A percentile compares a stretch with the other conserved stretches of the same genome.
phyloP scores from a whole-genome alignment of 2,329 filamentous ascomycete genomes.

The Hypoxylon sp. region DNA sequence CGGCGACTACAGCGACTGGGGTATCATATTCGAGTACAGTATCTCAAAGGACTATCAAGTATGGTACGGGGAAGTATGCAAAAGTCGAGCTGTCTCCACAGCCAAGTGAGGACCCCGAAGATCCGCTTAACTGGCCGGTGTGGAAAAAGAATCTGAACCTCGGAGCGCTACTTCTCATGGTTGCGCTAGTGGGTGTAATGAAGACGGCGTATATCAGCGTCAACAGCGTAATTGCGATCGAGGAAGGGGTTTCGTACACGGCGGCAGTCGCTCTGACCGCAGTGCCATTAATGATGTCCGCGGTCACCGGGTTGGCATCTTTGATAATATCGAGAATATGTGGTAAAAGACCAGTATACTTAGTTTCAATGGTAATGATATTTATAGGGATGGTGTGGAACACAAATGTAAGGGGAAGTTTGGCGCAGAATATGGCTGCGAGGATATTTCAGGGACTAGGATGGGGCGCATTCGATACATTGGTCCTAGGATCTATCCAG shows the following conservation, averaged over 20 bases:
- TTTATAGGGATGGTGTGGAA: slow-evolving; percentile 68
- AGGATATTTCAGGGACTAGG: slow-evolving; percentile 70
- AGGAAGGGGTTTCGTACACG: slow-evolving; percentile 63
- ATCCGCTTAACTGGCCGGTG: slow-evolving; percentile 71
- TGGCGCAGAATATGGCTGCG: slow-evolving; percentile 65
- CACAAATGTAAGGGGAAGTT: slow-evolving; percentile 59
- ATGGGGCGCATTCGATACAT: slow-evolving; percentile 72
- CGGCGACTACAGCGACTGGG: slow-evolving; percentile 23
- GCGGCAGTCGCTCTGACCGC: slow-evolving; percentile 66
- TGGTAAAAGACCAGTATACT: slow-evolving; percentile 69
- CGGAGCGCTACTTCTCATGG: slow-evolving; percentile 62
- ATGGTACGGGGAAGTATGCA: slow-evolving; percentile 61
- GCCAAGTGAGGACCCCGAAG: slow-evolving; percentile 68
- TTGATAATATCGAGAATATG: slow-evolving; percentile 62
- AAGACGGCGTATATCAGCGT: slow-evolving; percentile 69
- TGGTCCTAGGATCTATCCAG: slow-evolving; percentile 67
- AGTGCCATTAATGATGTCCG: slow-evolving; percentile 66
- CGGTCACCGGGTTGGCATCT: slow-evolving; percentile 61
- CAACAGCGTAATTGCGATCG: slow-evolving; percentile 61
- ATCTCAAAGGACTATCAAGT: slow-evolving; percentile 62
- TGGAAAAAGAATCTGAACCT: slow-evolving; percentile 70
- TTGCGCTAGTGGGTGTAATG: slow-evolving; percentile 64
- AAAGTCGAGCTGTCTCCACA: slow-evolving; percentile 67
- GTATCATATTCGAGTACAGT: slow-evolving; percentile 56
- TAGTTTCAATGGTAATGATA: slow-evolving; percentile 62